phyloP scores from a whole-genome alignment of 148 eudicot genomes.

The Rhododendron griersonianum region DNA sequence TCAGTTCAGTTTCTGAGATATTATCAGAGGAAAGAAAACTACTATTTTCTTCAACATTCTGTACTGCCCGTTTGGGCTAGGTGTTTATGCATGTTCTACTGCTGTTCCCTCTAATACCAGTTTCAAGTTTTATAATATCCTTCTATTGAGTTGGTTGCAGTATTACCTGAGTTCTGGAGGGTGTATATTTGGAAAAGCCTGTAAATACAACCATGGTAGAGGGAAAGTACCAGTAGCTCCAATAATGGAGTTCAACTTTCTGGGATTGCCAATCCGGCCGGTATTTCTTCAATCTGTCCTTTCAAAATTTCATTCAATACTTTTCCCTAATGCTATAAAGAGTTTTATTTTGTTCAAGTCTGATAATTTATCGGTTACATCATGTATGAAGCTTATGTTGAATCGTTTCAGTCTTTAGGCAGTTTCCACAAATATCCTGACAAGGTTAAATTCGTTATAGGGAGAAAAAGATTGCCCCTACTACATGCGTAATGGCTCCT shows the following conservation, averaged over 20 bases:
- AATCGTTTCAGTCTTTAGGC: not conserved
- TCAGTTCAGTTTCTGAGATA: not conserved
- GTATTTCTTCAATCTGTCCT: conserved; percentile 23
- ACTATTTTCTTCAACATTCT: not conserved
- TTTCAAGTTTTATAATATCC: not conserved
- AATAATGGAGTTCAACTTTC: conserved; percentile 47
- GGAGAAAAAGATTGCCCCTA: conserved; percentile 72
- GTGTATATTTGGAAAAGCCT: conserved; percentile 64
- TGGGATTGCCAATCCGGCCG: conserved; percentile 77
- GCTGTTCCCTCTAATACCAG: not conserved
- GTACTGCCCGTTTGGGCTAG: not conserved
- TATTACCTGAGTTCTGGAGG: conserved; percentile 65
- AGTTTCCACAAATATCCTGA: not conserved
- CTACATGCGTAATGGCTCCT: conserved; percentile 79
- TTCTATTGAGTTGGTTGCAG: conserved; percentile 39
- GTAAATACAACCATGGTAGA: conserved; percentile 60
- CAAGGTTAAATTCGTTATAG: conserved; percentile 26
- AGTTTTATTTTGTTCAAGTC: not conserved
- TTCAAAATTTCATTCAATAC: not conserved
- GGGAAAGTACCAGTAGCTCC: conserved; percentile 28
- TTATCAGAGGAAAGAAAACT: not conserved
- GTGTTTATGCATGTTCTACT: not conserved
- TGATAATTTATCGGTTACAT: not conserved
- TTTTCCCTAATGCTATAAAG: not conserved
- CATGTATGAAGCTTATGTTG: not conserved